Conservation (phyloP, 2,329 filamentous ascomycete species). For the Fusarium sp. region DNA sequence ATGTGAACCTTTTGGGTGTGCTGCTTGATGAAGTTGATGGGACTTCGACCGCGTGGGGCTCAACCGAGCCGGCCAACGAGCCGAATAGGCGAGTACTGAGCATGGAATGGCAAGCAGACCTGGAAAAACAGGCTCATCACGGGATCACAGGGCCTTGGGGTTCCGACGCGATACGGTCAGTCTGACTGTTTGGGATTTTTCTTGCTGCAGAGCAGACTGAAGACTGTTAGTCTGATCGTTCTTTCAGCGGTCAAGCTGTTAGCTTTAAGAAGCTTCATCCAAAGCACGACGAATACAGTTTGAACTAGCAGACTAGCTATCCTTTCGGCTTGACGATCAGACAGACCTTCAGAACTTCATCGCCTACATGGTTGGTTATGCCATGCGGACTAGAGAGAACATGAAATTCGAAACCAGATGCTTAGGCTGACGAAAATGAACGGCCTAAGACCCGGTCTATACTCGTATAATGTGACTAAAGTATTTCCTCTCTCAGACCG, state of each 20-base stretch:
- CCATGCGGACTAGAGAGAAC: not conserved
- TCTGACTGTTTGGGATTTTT: not conserved
- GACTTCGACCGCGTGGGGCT: not conserved
- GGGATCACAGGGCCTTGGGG: not conserved
- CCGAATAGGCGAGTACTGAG: not conserved
- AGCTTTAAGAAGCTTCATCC: not conserved
- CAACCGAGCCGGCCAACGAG: not conserved
- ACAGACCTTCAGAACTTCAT: not conserved
- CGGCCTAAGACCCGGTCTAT: not conserved
- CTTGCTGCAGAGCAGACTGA: not conserved
- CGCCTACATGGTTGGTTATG: conserved; percentile 6
- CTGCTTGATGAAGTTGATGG: not conserved
- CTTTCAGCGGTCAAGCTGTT: not conserved
- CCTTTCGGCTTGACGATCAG: not conserved
- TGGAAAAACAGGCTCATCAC: not conserved
- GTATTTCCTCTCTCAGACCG: not conserved
- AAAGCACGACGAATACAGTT: not conserved
- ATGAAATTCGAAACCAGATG: not conserved
- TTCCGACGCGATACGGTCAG: not conserved
- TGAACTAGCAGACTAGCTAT: not conserved
- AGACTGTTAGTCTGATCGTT: not conserved
- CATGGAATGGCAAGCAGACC: not conserved
- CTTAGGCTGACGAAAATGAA: not conserved
- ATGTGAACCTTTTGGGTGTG: not conserved
- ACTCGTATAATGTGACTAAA: not conserved